Evolutionary conservation across 192 early-diverging fungal species (phyloP).

Genomic region (Coemansia sp.): DNA sequence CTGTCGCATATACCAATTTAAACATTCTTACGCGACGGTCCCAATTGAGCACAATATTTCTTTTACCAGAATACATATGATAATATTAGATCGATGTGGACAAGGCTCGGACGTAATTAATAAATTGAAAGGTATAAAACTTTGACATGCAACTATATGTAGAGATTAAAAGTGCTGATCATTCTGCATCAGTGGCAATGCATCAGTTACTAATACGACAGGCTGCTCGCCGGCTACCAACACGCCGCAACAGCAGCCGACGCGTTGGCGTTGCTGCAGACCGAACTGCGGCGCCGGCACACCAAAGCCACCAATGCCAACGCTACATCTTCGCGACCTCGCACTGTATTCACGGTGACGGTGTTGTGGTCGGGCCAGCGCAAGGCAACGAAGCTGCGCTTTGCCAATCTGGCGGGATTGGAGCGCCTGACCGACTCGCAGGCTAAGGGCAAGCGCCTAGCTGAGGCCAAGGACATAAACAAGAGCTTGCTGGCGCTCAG

Average conservation of each 20-base stretch:
- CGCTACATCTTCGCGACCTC: not conserved
- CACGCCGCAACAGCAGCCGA: not conserved
- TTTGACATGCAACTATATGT: no score
- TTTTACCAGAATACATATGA: no score
- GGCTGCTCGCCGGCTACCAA: not conserved
- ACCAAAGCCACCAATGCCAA: not conserved
- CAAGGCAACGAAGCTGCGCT: not conserved
- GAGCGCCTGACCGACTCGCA: not conserved
- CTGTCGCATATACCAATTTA: no score
- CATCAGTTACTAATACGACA: no score
- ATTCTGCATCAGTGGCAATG: no score
- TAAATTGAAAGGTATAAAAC: no score
- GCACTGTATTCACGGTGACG: not conserved
- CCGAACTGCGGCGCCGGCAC: not conserved
- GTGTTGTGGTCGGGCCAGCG: not conserved
- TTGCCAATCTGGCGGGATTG: not conserved
- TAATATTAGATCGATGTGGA: no score
- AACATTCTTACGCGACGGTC: no score
- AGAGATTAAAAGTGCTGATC: no score
- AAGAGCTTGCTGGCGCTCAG: not conserved
- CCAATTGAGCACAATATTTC: no score
- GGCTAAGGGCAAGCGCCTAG: not conserved
- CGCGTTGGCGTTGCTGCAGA: not conserved
- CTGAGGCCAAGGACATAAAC: not conserved
- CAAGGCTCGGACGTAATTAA: no score